These are phyloP conservation scores for Huntiella abstrusa DNA, from an alignment of 2,329 filamentous ascomycete genomes.

Conservation along the genomic window DNA sequence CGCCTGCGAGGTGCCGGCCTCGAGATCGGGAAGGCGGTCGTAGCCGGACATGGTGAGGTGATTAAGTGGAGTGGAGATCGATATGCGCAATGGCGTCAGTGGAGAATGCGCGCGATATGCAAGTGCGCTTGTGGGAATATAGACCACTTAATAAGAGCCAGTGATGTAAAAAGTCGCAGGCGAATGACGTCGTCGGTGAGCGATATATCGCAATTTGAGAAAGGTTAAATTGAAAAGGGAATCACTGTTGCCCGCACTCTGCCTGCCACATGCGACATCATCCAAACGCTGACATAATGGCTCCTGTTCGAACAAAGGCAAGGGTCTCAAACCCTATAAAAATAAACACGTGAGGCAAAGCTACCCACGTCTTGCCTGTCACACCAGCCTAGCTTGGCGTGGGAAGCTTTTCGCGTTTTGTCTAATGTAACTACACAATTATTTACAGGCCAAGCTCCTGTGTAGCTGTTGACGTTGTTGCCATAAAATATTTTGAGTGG, in stretches of 20 bases:
- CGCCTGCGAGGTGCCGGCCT: conserved; percentile 45
- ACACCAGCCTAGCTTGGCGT: too few species aligned
- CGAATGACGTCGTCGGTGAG: too few species aligned
- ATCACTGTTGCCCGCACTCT: neutral
- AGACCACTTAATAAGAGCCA: neutral
- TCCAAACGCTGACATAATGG: conserved; percentile 1
- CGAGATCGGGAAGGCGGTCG: conserved; percentile 66
- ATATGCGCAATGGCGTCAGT: neutral
- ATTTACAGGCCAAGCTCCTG: too few species aligned
- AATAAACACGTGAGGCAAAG: neutral
- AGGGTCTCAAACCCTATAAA: neutral
- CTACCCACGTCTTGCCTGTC: neutral
- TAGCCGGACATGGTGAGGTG: conserved; percentile 54
- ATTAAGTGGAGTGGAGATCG: neutral
- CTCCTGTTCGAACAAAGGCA: neutral
- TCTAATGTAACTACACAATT: too few species aligned
- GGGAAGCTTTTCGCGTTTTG: too few species aligned
- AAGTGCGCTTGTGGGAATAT: neutral
- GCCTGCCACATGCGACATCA: neutral
- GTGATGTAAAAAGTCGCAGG: too few species aligned
- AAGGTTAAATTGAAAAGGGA: neutral
- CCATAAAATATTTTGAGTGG: too few species aligned
- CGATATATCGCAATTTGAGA: too few species aligned
- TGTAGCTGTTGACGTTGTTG: too few species aligned
- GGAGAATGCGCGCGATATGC: neutral